Evolutionary conservation across 257 asterid species (phyloP).

Genomic region (Gentiana macrophylla): DNA sequence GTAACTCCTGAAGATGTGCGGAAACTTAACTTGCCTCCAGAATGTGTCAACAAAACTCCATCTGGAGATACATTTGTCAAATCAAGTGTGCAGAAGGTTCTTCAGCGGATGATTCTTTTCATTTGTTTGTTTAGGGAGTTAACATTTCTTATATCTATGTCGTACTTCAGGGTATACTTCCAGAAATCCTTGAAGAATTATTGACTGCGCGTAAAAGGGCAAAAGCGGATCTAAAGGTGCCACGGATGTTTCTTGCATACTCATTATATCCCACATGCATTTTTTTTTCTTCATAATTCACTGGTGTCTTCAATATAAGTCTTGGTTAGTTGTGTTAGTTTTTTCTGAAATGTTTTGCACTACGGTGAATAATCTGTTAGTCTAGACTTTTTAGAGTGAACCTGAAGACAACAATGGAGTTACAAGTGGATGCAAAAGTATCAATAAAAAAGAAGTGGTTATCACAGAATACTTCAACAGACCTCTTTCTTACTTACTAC

Average conservation of each 20-base stretch:
- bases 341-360: too few relatives aligned
- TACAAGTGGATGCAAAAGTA: too few relatives aligned
- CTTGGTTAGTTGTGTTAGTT: not conserved
- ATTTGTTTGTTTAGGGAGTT: constrained; percentile 3
- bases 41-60: constrained; percentile 80
- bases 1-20: constrained; percentile 76
- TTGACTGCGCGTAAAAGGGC: constrained; percentile 95
- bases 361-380: too few relatives aligned
- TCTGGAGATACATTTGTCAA: constrained; percentile 96
- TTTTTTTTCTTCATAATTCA: constrained; percentile 2
- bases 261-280: constrained; percentile 3
- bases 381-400: too few relatives aligned
- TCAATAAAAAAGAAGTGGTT: too few relatives aligned
- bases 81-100: constrained; percentile 79
- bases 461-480: too few relatives aligned
- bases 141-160: constrained; percentile 13
- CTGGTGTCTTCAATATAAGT: not conserved
- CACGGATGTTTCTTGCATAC: not conserved
- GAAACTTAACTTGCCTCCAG: constrained; percentile 85
- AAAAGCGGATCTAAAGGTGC: constrained; percentile 95
- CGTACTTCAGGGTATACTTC: constrained; percentile 77
- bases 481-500: too few relatives aligned
- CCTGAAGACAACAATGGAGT: too few relatives aligned
- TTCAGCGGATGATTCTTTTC: not conserved
- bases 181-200: constrained; percentile 97